Evolutionary conservation across 441 rosid genomes (phyloP).

Genomic region (Geranium incanum): DNA sequence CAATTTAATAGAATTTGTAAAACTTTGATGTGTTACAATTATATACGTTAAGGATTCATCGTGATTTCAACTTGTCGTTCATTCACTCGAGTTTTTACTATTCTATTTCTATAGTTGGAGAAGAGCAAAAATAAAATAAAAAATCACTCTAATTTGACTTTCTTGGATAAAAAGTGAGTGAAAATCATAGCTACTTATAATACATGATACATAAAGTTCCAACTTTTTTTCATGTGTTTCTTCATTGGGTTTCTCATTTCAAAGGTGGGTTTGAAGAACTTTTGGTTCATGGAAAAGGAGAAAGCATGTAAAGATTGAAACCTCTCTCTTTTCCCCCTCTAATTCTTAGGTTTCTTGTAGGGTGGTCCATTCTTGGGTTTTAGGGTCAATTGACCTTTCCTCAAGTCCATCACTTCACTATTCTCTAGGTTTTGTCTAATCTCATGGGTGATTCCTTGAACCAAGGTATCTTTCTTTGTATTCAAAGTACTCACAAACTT

Average conservation of each 20-base stretch:
- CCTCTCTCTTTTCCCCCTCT: background rate
- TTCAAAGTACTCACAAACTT: background rate
- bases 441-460: conserved; percentile 3
- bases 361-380: conserved; percentile 6
- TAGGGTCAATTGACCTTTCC: background rate
- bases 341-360: conserved; percentile 1
- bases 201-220: background rate
- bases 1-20: too few species aligned
- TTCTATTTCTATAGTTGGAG: background rate
- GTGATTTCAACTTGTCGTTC: too few species aligned
- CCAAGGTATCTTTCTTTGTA: background rate
- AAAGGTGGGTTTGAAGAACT: background rate
- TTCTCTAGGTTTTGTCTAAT: background rate
- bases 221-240: background rate
- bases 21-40: too few species aligned
- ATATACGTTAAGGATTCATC: too few species aligned
- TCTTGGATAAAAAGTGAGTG: background rate
- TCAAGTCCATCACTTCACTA: background rate
- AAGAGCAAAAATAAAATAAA: too few species aligned
- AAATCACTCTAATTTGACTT: background rate
- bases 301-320: background rate
- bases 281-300: background rate
- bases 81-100: too few species aligned
- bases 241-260: background rate
- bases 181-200: background rate